phyloP scores from a whole-genome alignment of 2,329 filamentous ascomycete genomes.

The Mycosphaerella sp. region DNA sequence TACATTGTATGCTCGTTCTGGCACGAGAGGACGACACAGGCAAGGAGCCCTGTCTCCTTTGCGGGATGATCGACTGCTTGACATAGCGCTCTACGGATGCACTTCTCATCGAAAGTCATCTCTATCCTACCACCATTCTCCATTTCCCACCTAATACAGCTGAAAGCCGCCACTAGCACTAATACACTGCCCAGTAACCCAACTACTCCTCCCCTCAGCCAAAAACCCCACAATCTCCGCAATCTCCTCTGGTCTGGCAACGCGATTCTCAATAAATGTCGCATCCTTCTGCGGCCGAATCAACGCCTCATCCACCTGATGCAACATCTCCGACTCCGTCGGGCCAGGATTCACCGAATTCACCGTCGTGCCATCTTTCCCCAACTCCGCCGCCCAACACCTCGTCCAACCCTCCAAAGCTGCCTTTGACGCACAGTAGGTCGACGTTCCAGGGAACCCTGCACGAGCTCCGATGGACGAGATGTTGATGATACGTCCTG shows the following conservation, averaged over 20 bases:
- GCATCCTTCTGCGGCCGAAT: constrained; percentile 46
- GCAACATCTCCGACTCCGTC: constrained; percentile 53
- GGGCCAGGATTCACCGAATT: constrained; percentile 57
- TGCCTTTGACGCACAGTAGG: constrained; percentile 46
- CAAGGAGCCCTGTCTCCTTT: too few relatives aligned
- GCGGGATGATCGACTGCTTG: too few relatives aligned
- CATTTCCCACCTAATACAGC: constrained; percentile 16
- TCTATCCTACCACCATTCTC: too few relatives aligned
- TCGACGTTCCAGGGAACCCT: constrained; percentile 40
- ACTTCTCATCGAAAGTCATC: too few relatives aligned
- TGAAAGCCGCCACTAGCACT: constrained; percentile 48
- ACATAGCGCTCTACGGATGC: too few relatives aligned
- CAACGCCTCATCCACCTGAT: constrained; percentile 46
- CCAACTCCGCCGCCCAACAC: constrained; percentile 54
- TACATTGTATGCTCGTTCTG: too few relatives aligned
- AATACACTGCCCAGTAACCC: constrained; percentile 48
- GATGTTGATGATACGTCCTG: constrained; percentile 55
- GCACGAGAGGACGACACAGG: too few relatives aligned
- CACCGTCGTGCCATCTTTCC: constrained; percentile 52
- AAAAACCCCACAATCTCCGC: constrained; percentile 53
- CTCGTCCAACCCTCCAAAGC: constrained; percentile 57
- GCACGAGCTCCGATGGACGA: constrained; percentile 48
- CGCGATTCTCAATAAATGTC: constrained; percentile 48
- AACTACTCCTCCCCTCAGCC: constrained; percentile 36
- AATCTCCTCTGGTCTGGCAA: constrained; percentile 51